A percentile compares a stretch with the other conserved stretches of the same genome.
Evolutionary conservation across 441 rosid genomes (phyloP).

Genomic region (Adansonia gregorii): DNA sequence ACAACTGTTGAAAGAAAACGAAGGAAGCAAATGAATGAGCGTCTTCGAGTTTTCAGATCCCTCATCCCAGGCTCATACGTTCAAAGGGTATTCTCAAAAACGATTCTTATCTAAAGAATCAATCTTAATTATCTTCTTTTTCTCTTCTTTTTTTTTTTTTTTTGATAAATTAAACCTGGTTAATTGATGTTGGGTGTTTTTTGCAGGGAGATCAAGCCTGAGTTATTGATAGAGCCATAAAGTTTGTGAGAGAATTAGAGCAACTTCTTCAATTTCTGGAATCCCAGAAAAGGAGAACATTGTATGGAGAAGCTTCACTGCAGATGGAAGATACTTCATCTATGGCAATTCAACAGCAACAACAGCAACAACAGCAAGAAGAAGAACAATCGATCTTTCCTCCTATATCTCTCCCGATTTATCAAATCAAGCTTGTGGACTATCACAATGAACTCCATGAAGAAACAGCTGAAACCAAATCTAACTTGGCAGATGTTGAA

Average conservation of each 20-base stretch:
- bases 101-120: neutral
- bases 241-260: conserved; percentile 52
- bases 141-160: neutral
- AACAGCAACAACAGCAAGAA: conserved; percentile 24
- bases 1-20: conserved; percentile 92
- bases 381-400: conserved; percentile 41
- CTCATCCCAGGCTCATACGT: conserved; percentile 95
- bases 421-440: neutral
- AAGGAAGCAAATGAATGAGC: conserved; percentile 90
- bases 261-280: conserved; percentile 82
- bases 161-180: too few relatives aligned
- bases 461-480: conserved; percentile 42
- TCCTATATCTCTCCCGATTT: conserved; percentile 19
- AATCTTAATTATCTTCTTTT: too few relatives aligned
- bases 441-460: neutral
- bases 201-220: conserved; percentile 87
- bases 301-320: conserved; percentile 52
- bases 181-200: too few relatives aligned
- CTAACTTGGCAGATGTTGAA: conserved; percentile 81
- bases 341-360: neutral
- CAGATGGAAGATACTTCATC: conserved; percentile 45
- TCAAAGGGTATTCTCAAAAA: conserved; percentile 61
- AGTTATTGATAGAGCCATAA: conserved; percentile 75
- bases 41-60: conserved; percentile 79
- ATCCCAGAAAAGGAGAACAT: conserved; percentile 71